Evolutionary conservation across 2,329 filamentous ascomycete genomes (phyloP).

Genomic region (Colletotrichum sp.): DNA sequence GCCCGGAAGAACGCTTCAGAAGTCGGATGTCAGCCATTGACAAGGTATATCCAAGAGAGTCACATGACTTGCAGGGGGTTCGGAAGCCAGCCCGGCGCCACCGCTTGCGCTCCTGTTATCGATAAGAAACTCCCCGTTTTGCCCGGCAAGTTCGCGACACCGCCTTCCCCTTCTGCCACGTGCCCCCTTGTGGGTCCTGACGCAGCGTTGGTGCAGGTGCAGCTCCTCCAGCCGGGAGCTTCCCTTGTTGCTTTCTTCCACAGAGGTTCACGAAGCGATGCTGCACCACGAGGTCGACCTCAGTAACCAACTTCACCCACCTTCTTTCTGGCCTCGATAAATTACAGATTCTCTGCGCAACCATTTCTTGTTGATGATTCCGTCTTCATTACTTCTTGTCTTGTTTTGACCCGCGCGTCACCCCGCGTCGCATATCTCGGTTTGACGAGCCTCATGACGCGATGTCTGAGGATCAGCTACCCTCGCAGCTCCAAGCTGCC

Average conservation of each 20-base stretch:
- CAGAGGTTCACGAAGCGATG: neutral
- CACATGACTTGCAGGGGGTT: neutral
- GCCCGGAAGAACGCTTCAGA: neutral
- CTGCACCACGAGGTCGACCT: neutral
- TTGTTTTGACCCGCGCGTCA: neutral
- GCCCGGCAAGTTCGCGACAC: neutral
- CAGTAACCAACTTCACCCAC: neutral
- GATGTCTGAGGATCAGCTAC: constrained; percentile 17
- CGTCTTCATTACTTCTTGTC: neutral
- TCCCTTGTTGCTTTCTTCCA: constrained; percentile 10
- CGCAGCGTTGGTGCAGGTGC: neutral
- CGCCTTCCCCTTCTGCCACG: neutral
- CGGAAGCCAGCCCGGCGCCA: neutral
- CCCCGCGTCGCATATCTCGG: neutral
- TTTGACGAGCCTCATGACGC: constrained; percentile 14
- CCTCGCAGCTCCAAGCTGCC: constrained; percentile 21
- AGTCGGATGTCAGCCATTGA: neutral
- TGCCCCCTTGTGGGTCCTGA: neutral
- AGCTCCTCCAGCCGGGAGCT: constrained; percentile 11
- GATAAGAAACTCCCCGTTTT: neutral
- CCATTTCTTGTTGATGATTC: neutral
- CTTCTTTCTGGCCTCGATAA: neutral
- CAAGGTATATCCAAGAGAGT: neutral
- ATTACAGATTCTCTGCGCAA: neutral
- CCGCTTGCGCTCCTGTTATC: neutral